Evolutionary conservation across 179 eudicot genomes (phyloP).

Genomic region (Silene noctiflora): DNA sequence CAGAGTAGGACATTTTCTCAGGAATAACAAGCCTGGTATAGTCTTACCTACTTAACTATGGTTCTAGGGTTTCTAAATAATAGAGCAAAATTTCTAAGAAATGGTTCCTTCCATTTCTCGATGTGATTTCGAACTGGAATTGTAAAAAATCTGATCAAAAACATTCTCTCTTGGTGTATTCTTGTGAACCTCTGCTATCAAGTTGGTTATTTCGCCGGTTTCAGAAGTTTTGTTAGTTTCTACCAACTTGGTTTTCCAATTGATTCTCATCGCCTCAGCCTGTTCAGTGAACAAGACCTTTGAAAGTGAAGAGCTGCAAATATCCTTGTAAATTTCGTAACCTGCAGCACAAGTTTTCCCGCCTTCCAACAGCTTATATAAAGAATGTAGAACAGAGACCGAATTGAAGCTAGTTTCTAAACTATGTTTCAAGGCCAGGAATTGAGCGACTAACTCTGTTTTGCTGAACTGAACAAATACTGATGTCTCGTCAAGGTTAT

Average conservation of each 20-base stretch:
- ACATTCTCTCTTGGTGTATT: constrained; percentile 9
- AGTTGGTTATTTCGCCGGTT: neutral
- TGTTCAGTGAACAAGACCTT: constrained; percentile 65
- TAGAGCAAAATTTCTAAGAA: constrained; percentile 6
- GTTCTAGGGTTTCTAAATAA: neutral
- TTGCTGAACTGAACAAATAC: constrained; percentile 77
- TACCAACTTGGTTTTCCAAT: constrained; percentile 37
- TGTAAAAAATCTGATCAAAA: constrained; percentile 23
- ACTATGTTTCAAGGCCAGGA: constrained; percentile 55
- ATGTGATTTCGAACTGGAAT: constrained; percentile 6
- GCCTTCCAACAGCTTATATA: constrained; percentile 66
- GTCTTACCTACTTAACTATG: neutral
- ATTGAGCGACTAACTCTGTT: constrained; percentile 47
- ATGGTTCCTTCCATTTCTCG: constrained; percentile 13
- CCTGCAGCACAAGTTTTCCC: constrained; percentile 63
- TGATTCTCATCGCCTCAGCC: constrained; percentile 55
- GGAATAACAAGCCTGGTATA: neutral
- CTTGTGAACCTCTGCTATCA: constrained; percentile 20
- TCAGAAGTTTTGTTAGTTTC: constrained; percentile 13
- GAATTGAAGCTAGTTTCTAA: constrained; percentile 56
- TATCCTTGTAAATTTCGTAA: constrained; percentile 70
- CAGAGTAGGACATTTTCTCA: constrained; percentile 13
- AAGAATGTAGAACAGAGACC: constrained; percentile 71
- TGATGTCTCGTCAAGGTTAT: constrained; percentile 68
- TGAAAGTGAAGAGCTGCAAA: constrained; percentile 65